Percentiles rank a stretch among this genome's conserved stretches.
Evolutionary conservation across 2,329 filamentous ascomycete species (phyloP).

Genomic region (Fusarium falciforme): DNA sequence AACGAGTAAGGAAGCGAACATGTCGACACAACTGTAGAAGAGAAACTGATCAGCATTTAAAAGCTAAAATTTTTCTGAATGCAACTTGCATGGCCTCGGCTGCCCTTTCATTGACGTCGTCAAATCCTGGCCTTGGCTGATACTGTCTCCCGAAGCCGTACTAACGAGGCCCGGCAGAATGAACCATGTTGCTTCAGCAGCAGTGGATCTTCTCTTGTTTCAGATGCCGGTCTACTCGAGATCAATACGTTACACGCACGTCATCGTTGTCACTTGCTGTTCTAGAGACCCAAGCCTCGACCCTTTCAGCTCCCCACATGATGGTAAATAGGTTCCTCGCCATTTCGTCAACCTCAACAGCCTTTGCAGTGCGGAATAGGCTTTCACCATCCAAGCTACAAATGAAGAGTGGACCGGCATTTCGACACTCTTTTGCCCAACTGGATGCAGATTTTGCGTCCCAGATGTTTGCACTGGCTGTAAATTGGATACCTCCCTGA

Average conservation of each 20-base stretch:
- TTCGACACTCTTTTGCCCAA: neutral
- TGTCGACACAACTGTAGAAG: neutral
- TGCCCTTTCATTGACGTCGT: neutral
- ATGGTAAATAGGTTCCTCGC: slow-evolving; percentile 3
- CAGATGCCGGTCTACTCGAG: neutral
- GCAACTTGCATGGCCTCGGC: neutral
- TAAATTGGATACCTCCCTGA: slow-evolving; percentile 6
- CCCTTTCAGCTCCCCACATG: slow-evolving; percentile 15
- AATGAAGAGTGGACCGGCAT: slow-evolving; percentile 4
- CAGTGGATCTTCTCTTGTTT: neutral
- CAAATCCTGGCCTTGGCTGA: neutral
- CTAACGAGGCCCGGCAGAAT: neutral
- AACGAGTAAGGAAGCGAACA: neutral
- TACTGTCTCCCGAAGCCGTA: neutral
- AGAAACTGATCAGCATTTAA: neutral
- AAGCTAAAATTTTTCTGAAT: neutral
- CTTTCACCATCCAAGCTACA: slow-evolving; percentile 2
- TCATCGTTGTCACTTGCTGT: neutral
- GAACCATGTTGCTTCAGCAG: neutral
- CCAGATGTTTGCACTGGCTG: neutral
- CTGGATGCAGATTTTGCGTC: neutral
- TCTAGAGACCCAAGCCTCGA: slow-evolving; percentile 11
- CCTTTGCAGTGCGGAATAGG: neutral
- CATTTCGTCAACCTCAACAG: slow-evolving; percentile 6
- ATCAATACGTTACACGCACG: neutral